phyloP scores from a whole-genome alignment of 768 basidiomycete species.

The Rhodosporidiobolus sp. region DNA sequence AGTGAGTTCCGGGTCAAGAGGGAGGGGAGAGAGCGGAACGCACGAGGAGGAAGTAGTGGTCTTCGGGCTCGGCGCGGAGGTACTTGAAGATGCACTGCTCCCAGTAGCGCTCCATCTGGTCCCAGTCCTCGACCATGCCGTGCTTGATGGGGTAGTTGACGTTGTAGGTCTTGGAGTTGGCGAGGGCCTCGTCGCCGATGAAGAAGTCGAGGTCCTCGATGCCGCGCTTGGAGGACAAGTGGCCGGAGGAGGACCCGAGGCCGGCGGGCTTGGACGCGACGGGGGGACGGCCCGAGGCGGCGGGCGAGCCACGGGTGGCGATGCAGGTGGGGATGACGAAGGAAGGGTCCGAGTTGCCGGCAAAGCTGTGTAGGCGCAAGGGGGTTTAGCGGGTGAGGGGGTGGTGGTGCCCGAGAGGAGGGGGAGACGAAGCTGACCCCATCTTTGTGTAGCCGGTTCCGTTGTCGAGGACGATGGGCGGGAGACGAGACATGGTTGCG shows the following conservation, averaged over 20 bases:
- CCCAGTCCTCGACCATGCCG: slow-evolving; percentile 64
- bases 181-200: slow-evolving; percentile 96
- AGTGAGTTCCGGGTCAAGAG: background rate
- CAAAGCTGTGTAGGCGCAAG: slow-evolving; percentile 62
- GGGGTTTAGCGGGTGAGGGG: background rate
- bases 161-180: slow-evolving; percentile 92
- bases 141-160: slow-evolving; percentile 96
- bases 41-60: slow-evolving; percentile 95
- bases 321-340: slow-evolving; percentile 99
- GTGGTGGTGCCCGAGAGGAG: background rate
- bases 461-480: slow-evolving; percentile 96
- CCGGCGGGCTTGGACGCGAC: slow-evolving; percentile 57
- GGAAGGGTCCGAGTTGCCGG: slow-evolving; percentile 97
- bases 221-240: slow-evolving; percentile 92
- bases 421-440: slow-evolving; percentile 61
- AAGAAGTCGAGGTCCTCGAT: slow-evolving; percentile 99
- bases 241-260: slow-evolving; percentile 62
- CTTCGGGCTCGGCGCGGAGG: slow-evolving; percentile 94
- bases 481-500: slow-evolving; percentile 68
- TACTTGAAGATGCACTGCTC: slow-evolving; percentile 99
- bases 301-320: slow-evolving; percentile 61
- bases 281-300: slow-evolving; percentile 51
- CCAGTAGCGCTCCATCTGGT: slow-evolving; percentile 99
- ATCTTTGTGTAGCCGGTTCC: slow-evolving; percentile 97
- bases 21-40: slow-evolving; percentile 49